These are phyloP conservation scores for Kwoniella europaea DNA, from an alignment of 768 basidiomycete genomes.

Conservation along the genomic window DNA sequence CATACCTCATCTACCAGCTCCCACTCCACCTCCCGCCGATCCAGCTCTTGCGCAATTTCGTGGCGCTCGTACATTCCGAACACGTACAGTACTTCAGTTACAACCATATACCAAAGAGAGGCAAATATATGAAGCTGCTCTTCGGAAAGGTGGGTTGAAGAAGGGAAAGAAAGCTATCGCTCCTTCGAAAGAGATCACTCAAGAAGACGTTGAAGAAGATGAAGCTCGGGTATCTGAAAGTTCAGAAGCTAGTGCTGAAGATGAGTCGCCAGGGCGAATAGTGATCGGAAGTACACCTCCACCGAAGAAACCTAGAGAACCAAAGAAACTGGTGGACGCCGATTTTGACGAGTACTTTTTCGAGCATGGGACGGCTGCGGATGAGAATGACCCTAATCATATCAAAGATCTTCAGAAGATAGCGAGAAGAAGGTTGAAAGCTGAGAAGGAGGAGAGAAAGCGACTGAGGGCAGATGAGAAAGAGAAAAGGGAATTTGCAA, in stretches of 20 bases:
- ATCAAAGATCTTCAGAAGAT: constrained; percentile 37
- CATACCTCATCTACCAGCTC: constrained; percentile 11
- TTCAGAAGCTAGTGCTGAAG: constrained; percentile 21
- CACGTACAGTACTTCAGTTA: constrained; percentile 52
- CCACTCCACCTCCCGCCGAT: constrained; percentile 27
- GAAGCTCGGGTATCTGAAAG: constrained; percentile 22
- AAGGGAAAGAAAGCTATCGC: constrained; percentile 40
- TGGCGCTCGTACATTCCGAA: constrained; percentile 50
- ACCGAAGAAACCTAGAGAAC: not conserved
- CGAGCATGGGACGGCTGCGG: constrained; percentile 36
- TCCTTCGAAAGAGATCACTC: constrained; percentile 30
- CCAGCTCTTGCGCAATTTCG: constrained; percentile 42
- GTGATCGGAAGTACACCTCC: constrained; percentile 37
- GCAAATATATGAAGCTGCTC: constrained; percentile 50
- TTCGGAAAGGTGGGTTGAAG: constrained; percentile 51
- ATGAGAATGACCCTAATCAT: constrained; percentile 31
- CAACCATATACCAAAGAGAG: constrained; percentile 56
- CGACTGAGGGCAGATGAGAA: constrained; percentile 27
- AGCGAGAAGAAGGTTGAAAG: constrained; percentile 30
- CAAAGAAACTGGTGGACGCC: constrained; percentile 28
- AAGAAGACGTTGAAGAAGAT: constrained; percentile 37
- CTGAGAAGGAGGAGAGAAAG: constrained; percentile 34
- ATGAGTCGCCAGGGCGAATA: constrained; percentile 31
- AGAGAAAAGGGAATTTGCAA: constrained; percentile 31
- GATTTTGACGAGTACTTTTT: constrained; percentile 46